Base-by-base conservation (phyloP, 2,329 filamentous ascomycete genomes). In the Sphaerostilbella broomeana region DNA sequence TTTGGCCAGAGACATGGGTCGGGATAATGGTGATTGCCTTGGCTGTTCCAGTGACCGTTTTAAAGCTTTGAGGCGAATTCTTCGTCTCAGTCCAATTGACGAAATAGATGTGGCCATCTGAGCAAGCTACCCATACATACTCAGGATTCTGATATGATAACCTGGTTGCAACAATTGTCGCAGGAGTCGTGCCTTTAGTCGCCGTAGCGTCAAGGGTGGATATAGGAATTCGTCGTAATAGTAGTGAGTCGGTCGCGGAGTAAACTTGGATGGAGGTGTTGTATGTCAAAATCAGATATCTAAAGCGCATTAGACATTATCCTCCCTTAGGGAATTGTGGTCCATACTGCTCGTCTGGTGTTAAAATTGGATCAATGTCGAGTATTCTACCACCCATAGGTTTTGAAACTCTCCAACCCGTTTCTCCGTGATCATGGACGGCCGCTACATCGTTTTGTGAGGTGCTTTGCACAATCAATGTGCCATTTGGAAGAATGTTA, bases 231-330 rank as follows among this genome's bases (percentile, higher is more conserved):
- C 79, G 77, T 49, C 86, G 80, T 31, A 86, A 70, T 16, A 94
- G 75, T 35, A 94, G 75, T 2, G 92, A 97, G 39, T 87, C 88
- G 47, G 77, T 69, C 20, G 86, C 77, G 2, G 85, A 84, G 61
- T 92, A 94, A 18, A 95, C 73, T 57, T 88, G 84, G 38, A 95
- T 69, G 8, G 82, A 81, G 19, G 77, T 81, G 44, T 80, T 75
- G 53, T 86, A 86, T 21, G 82, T 77, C 40, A 94, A 60, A 42
- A 95, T 79, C 26, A 95, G 59, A 61, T 82, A 74, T 56, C 86
- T 87, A 29, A 13, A 12, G 24, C 9, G 42, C 25, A 36, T 56
- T 28, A 55, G 50, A 30, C 34, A 12, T 29, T 4, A 25, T 26
- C 20, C 25, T 18, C 5, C 19, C 9, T 8, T n/a, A 7, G 13